These are phyloP conservation scores for Pholiota adiposa DNA, from an alignment of 1,284 basidiomycete species.

Conservation along the genomic window DNA sequence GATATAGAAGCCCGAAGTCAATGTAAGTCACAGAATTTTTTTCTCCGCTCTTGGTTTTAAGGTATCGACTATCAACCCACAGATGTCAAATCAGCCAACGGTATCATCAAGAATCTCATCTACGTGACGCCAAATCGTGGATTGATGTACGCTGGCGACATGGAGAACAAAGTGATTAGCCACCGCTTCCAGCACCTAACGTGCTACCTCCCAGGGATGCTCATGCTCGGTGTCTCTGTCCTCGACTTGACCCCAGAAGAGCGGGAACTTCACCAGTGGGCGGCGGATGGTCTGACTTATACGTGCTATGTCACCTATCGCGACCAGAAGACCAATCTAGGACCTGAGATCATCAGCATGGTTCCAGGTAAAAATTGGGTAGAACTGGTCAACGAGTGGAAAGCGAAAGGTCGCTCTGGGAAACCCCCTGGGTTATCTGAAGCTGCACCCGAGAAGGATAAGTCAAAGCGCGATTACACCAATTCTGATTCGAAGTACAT, in stretches of 20 bases:
- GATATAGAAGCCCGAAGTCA: conserved; percentile 59
- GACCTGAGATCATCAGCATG: conserved; percentile 61
- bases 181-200: conserved; percentile 72
- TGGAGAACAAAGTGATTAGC: conserved; percentile 37
- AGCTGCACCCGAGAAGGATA: conserved; percentile 30
- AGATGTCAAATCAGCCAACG: conserved; percentile 66
- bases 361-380: conserved; percentile 50
- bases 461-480: conserved; percentile 52
- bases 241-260: conserved; percentile 46
- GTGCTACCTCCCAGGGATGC: conserved; percentile 76
- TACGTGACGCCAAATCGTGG: conserved; percentile 63
- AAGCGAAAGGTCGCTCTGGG: conserved; percentile 41
- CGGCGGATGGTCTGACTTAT: conserved; percentile 68
- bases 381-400: conserved; percentile 57
- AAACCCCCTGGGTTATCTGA: conserved; percentile 30
- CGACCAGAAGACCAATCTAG: conserved; percentile 63
- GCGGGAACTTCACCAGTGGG: conserved; percentile 60
- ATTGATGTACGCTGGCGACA: conserved; percentile 72
- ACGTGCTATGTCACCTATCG: conserved; percentile 70
- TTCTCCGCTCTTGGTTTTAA: conserved; percentile 6
- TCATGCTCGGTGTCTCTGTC: conserved; percentile 67
- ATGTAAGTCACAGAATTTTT: conserved; percentile 52
- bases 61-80: too few relatives aligned
- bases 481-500: conserved; percentile 49
- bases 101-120: conserved; percentile 66